Conservation (phyloP, 2,329 filamentous ascomycete genomes). For the Aspergillus awamori region DNA sequence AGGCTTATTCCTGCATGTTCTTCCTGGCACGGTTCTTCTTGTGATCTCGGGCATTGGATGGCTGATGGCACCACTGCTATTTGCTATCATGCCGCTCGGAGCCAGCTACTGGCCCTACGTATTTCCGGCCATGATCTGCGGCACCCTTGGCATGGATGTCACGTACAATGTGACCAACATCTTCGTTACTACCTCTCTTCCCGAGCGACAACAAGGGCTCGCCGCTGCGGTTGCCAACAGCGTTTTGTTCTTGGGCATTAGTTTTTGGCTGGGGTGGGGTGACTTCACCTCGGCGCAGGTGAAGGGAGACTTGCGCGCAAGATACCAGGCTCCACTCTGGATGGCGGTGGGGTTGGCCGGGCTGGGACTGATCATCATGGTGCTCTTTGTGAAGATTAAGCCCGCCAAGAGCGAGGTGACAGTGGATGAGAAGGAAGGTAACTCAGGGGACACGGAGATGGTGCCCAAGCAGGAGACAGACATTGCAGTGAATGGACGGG, state of each 20-base stretch:
- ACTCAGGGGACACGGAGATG: background rate
- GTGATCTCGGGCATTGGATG: constrained; percentile 64
- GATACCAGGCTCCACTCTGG: constrained; percentile 68
- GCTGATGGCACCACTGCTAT: constrained; percentile 61
- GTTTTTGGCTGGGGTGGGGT: constrained; percentile 69
- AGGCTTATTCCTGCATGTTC: constrained; percentile 67
- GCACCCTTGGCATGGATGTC: constrained; percentile 74
- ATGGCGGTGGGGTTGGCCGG: constrained; percentile 61
- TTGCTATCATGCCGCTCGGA: constrained; percentile 63
- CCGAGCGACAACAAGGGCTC: constrained; percentile 67
- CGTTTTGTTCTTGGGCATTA: constrained; percentile 71
- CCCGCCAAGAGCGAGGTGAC: constrained; percentile 62
- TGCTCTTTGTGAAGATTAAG: constrained; percentile 57
- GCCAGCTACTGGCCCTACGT: constrained; percentile 72
- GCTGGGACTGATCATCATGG: constrained; percentile 56
- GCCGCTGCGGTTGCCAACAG: constrained; percentile 73
- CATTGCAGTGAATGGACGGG: no score
- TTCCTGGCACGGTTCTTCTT: constrained; percentile 66
- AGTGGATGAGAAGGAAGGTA: constrained; percentile 50
- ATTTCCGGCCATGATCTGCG: constrained; percentile 64
- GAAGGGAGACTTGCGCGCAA: constrained; percentile 49
- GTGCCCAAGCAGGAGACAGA: background rate
- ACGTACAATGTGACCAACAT: constrained; percentile 75
- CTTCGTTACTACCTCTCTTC: constrained; percentile 74
- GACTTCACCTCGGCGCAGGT: constrained; percentile 61